phyloP scores from a whole-genome alignment of 345 rosid genomes.

The Sonneratia alba region DNA sequence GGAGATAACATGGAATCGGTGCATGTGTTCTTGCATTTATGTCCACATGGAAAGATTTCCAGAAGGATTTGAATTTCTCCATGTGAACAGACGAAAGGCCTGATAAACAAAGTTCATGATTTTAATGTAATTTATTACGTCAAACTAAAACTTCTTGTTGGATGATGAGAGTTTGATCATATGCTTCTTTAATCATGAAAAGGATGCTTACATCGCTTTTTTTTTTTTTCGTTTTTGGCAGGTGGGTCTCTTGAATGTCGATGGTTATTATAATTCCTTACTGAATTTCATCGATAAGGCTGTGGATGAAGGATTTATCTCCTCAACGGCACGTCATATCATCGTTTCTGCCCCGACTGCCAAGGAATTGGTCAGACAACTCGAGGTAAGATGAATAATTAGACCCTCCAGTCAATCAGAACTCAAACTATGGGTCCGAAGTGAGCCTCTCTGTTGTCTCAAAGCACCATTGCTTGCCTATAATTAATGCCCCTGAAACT shows the following conservation, averaged over 20 bases:
- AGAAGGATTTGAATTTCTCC: slow-evolving; percentile 17
- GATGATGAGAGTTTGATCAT: neutral
- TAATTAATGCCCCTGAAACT: no score
- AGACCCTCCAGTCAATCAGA: neutral
- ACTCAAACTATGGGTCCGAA: neutral
- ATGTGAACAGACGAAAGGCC: slow-evolving; percentile 17
- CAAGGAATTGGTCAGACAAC: slow-evolving; percentile 61
- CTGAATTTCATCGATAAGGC: slow-evolving; percentile 80
- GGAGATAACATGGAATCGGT: slow-evolving; percentile 17
- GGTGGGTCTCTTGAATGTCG: slow-evolving; percentile 97
- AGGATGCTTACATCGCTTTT: neutral
- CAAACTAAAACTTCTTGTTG: slow-evolving; percentile 11
- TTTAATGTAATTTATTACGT: slow-evolving; percentile 7
- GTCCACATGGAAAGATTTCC: slow-evolving; percentile 39
- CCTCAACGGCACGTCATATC: slow-evolving; percentile 73
- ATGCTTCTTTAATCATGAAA: neutral
- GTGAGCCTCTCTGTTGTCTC: no score
- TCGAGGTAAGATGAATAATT: slow-evolving; percentile 47
- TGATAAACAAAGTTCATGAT: neutral
- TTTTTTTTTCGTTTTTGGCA: slow-evolving; percentile 14
- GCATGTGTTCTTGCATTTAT: slow-evolving; percentile 29
- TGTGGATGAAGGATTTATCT: slow-evolving; percentile 90
- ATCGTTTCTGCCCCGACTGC: slow-evolving; percentile 85
- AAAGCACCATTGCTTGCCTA: no score
- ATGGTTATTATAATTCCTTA: slow-evolving; percentile 83